Percentiles rank a stretch among this genome's conserved stretches.
These are phyloP conservation scores for Candida verbasci DNA, from an alignment of 805 yeast genomes.

Conservation along the genomic window DNA sequence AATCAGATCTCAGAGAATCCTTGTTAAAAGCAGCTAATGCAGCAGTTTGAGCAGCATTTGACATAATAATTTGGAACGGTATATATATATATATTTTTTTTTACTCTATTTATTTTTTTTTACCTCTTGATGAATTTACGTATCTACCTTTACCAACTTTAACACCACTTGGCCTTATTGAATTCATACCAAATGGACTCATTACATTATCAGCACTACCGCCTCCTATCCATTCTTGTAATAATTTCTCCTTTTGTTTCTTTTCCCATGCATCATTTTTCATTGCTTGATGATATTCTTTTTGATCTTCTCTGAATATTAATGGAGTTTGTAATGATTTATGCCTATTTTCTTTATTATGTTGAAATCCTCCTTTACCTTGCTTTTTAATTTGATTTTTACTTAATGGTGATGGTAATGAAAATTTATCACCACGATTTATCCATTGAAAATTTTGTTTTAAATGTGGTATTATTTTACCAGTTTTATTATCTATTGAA, in stretches of 20 bases:
- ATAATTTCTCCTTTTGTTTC: conserved; percentile 77
- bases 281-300: conserved; percentile 83
- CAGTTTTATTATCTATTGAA: conserved; percentile 71
- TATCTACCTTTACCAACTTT: conserved; percentile 81
- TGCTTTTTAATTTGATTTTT: conserved; percentile 64
- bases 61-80: too few species aligned
- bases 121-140: conserved; percentile 59
- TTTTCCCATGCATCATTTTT: conserved; percentile 86
- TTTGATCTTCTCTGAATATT: conserved; percentile 83
- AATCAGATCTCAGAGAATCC: too few species aligned
- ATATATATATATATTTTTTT: neutral
- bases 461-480: conserved; percentile 80
- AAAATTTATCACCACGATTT: conserved; percentile 76
- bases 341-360: conserved; percentile 57
- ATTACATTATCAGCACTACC: conserved; percentile 82
- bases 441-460: conserved; percentile 93
- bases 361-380: conserved; percentile 80
- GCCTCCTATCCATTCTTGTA: conserved; percentile 92
- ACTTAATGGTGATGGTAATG: conserved; percentile 84
- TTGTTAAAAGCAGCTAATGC: conserved; percentile 42
- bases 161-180: conserved; percentile 53
- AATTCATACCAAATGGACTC: conserved; percentile 66
- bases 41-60: conserved; percentile 34
- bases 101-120: conserved; percentile 12
- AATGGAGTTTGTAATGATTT: conserved; percentile 48